Evolutionary conservation across 805 yeast species (phyloP), one percentile per base, ranked within the genome.

Genomic region (Jamesozyma piceae): DNA sequence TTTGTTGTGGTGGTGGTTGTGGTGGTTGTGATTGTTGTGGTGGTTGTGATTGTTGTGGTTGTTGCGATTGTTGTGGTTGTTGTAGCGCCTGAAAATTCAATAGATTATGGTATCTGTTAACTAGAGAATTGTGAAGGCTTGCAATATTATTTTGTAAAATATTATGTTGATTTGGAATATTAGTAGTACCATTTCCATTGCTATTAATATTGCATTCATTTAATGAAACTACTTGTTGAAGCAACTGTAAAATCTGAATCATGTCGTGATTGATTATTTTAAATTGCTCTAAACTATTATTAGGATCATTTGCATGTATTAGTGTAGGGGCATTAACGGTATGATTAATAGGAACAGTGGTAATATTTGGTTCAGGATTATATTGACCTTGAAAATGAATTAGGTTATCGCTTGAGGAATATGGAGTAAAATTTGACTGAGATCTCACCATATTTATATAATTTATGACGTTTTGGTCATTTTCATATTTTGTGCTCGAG

Each of bases 61-160:
- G 17, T 22, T 27, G 33, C 20, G 37, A 43, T 20, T 35, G 43
- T 38, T 47, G 50, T 29, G 32, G 50, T 35, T 38, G 44, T 20
- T 46, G 35, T 15, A 11, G 22, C 19, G 11, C 11, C 28, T 24
- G 28, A 24, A 24, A 8, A 11, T 11, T 24, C 11, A 11, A 6
- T 11, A 24, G 11, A 11, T 24, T 6, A 8, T 24, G 28, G 11
- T 24, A 24, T 24, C 28, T 24, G 11, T 24, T 24, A 24, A 8
- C 11, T 11, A 24, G 28, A 11, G 28, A 8, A 24, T 24, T 24
- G 28, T 24, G 28, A 11, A 24, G 28, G 11, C 11, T 24, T 11
- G 28, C 6, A 8, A 24, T 24, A 24, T 24, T 24, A 11, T 24
- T 8, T 24, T 24, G 28, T 11, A 24, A 24, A 24, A 11, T 11